phyloP scores from a whole-genome alignment of 2,329 filamentous ascomycete species.

The Aureobasidium subglaciale region DNA sequence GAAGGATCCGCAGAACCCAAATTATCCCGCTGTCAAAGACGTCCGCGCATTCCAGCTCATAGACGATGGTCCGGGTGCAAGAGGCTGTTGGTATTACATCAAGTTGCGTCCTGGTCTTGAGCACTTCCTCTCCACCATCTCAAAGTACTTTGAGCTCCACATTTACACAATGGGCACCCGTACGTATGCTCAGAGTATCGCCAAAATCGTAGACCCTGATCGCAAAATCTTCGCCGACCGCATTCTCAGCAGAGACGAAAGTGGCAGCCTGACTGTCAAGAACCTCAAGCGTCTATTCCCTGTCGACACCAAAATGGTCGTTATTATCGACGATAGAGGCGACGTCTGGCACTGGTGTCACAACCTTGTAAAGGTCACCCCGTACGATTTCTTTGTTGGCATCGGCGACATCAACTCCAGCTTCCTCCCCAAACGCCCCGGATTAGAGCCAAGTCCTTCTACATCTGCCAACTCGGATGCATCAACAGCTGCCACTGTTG shows the following conservation, averaged over 20 bases:
- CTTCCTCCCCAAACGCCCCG: constrained; percentile 74
- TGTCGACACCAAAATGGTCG: constrained; percentile 97
- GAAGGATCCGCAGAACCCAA: constrained; percentile 77
- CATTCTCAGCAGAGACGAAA: constrained; percentile 94
- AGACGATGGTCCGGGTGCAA: constrained; percentile 70
- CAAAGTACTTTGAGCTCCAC: constrained; percentile 83
- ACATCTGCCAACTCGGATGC: constrained; percentile 17
- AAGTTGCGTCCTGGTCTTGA: constrained; percentile 85
- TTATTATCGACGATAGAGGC: constrained; percentile 94
- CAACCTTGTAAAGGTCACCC: constrained; percentile 89
- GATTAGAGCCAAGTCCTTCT: constrained; percentile 27
- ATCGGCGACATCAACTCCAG: constrained; percentile 98
- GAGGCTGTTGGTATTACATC: constrained; percentile 94
- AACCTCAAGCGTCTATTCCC: constrained; percentile 86
- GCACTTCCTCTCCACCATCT: constrained; percentile 70
- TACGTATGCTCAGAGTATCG: constrained; percentile 89
- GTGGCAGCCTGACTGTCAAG: constrained; percentile 86
- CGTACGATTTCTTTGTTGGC: constrained; percentile 96
- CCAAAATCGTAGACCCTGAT: constrained; percentile 85
- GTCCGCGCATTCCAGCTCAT: constrained; percentile 81
- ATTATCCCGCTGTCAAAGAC: constrained; percentile 82
- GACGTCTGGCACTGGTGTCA: constrained; percentile 94
- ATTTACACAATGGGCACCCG: constrained; percentile 99
- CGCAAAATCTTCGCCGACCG: constrained; percentile 86
- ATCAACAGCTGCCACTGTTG: neutral